Evolutionary conservation across 202 grass and related monocot genomes (phyloP), one percentile per base, ranked within the genome.

Genomic region (Zoysia matrella): DNA sequence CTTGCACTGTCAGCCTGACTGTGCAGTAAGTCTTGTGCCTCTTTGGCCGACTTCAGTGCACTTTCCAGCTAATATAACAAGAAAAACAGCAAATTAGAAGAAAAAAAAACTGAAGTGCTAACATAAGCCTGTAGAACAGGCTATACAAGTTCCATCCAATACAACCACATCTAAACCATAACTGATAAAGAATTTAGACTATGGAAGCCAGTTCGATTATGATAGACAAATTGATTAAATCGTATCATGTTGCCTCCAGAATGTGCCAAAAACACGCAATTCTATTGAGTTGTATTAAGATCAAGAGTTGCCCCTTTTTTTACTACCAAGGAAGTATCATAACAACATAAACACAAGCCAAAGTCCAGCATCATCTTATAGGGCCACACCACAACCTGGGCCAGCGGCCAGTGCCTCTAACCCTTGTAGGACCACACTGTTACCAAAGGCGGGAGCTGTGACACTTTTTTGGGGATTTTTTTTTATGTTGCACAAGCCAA

Each of bases 1-100:
- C 83, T 93, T 76, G 91, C 58, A 90, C 80, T 93, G 79, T 95
- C 90, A 85, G 83, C 4, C 84, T 90, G 88, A 84, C 92, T 88
- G 71, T 87, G 92, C 47, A 95, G 66, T 16, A 91, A 82, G 2
- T 83, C 85, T 8, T 95, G 92, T 80, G 95, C 90, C 80, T 93
- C 83, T 74, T 93, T 87, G 8, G 87, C 68, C 56, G 90, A 88
- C 56, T 93, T 95, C 47, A 93, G 72, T 82, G 92, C 87, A 89
- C 83, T 90, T 66, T 98, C 92, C 83, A 98, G 78, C 95, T 98
- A 78, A 47, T 86, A 74, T 39, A 78, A 50, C 73, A 30, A 69
- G 9, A 53, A 80, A 73, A 65, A 46, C 16, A 72, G 10, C 47
- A 55, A 54, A 43, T 85, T 58, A 76, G 48, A 68, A 80, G 76